A percentile compares a stretch with the other conserved stretches of the same genome.
These are phyloP conservation scores for Acidomyces sp. DNA, from an alignment of 495 filamentous ascomycete species.

Conservation along the genomic window DNA sequence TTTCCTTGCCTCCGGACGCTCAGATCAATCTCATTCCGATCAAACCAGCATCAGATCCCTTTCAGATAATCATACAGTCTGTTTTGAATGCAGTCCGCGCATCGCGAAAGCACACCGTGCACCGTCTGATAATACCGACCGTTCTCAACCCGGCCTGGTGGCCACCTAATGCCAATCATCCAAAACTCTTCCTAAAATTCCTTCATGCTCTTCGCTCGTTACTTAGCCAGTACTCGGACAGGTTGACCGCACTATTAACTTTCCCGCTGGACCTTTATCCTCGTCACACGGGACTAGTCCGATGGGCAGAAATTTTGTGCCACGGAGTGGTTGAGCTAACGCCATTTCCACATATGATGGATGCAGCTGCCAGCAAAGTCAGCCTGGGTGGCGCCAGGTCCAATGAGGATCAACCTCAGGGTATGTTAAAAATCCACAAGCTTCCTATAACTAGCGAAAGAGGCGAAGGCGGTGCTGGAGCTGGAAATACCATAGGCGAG, in stretches of 20 bases:
- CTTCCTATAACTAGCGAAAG: conserved; percentile 78
- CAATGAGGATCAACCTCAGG: conserved; percentile 67
- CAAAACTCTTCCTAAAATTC: conserved; percentile 66
- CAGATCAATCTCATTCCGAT: conserved; percentile 47
- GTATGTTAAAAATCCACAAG: conserved; percentile 67
- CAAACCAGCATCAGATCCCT: conserved; percentile 33
- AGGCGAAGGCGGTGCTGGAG: conserved; percentile 62
- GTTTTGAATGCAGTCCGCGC: conserved; percentile 45
- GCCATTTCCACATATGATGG: conserved; percentile 57
- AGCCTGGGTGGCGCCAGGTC: conserved; percentile 36
- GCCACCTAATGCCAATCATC: conserved; percentile 49
- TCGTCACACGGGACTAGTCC: conserved; percentile 59
- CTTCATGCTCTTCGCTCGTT: conserved; percentile 67
- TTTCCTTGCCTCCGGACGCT: conserved; percentile 43
- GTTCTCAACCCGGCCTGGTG: conserved; percentile 77
- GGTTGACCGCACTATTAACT: conserved; percentile 63
- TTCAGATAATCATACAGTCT: conserved; percentile 47
- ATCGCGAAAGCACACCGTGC: conserved; percentile 47
- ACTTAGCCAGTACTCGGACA: conserved; percentile 48
- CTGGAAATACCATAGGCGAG: conserved; percentile 49
- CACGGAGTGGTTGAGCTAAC: conserved; percentile 84
- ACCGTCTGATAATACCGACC: conserved; percentile 72
- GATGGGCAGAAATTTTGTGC: conserved; percentile 76
- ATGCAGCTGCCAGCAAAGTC: conserved; percentile 40
- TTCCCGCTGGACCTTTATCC: conserved; percentile 72